Percentiles rank a stretch among this genome's conserved stretches.
Conservation (phyloP, 305 asterid species). For the Solanum chacoense region DNA sequence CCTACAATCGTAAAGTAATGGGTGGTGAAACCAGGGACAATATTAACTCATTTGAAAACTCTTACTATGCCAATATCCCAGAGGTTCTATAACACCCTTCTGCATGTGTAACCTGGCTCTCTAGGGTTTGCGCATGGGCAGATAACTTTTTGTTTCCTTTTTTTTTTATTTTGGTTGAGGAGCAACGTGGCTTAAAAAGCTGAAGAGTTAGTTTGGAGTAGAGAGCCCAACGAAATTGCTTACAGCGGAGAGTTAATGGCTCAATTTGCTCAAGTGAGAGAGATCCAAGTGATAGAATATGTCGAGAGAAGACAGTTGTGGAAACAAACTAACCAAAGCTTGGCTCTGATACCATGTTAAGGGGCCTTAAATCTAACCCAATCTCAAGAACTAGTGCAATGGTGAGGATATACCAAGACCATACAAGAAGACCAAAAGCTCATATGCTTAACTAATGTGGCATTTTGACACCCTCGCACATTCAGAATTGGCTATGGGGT, state of each 20-base stretch:
- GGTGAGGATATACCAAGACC: not conserved
- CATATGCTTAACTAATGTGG: not conserved
- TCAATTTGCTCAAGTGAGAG: not conserved
- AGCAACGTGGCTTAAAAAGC: not conserved
- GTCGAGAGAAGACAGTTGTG: not conserved
- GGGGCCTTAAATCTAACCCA: not conserved
- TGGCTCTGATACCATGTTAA: not conserved
- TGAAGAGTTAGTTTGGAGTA: not conserved
- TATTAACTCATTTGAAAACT: not conserved
- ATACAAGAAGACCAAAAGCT: not conserved
- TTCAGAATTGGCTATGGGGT: not conserved
- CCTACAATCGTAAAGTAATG: not conserved
- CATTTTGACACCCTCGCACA: not conserved
- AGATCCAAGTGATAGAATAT: not conserved
- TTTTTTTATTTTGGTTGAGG: not conserved
- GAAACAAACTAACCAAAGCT: not conserved
- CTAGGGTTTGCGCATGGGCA: not conserved
- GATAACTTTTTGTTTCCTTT: not conserved
- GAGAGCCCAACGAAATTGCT: not conserved
- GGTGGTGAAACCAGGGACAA: not conserved
- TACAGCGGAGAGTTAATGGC: not conserved
- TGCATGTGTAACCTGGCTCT: not conserved
- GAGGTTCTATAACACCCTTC: not conserved
- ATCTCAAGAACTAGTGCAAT: not conserved
- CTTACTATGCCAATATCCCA: not conserved